A percentile compares a stretch with the other conserved stretches of the same genome.
Evolutionary conservation across 2,329 filamentous ascomycete species (phyloP).

Genomic region (Dactylellina cionopaga): DNA sequence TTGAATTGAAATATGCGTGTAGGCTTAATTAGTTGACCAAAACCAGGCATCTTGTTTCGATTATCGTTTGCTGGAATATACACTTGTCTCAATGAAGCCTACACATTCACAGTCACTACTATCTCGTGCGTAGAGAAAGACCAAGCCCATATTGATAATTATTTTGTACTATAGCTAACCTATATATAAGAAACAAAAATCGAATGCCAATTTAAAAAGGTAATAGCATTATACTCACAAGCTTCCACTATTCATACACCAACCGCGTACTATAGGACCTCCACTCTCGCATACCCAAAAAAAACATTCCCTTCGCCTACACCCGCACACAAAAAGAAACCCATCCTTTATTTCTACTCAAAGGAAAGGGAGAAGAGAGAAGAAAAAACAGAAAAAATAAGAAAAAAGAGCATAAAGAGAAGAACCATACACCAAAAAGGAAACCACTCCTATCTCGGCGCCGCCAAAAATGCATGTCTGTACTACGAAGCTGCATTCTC

Average conservation of each 20-base stretch:
- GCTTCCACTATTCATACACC: conserved; percentile 18
- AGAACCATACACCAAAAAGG: neutral
- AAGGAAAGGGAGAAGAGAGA: too few species aligned
- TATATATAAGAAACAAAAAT: neutral
- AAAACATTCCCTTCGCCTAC: neutral
- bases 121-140: too few species aligned
- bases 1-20: too few species aligned
- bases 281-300: neutral
- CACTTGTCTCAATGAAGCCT: neutral
- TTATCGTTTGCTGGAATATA: too few species aligned
- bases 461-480: conserved; percentile 37
- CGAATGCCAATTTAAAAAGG: neutral
- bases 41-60: too few species aligned
- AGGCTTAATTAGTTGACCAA: too few species aligned
- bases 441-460: conserved; percentile 11
- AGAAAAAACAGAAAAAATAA: neutral
- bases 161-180: too few species aligned
- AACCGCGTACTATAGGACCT: too few species aligned
- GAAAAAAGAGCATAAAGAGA: neutral
- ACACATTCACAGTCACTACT: neutral
- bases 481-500: conserved; percentile 40
- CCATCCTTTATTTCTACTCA: too few species aligned
- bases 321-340: too few species aligned
- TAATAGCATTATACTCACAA: neutral
- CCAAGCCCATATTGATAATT: too few species aligned